phyloP scores from a whole-genome alignment of 345 rosid genomes.

The Noccaea caerulescens region DNA sequence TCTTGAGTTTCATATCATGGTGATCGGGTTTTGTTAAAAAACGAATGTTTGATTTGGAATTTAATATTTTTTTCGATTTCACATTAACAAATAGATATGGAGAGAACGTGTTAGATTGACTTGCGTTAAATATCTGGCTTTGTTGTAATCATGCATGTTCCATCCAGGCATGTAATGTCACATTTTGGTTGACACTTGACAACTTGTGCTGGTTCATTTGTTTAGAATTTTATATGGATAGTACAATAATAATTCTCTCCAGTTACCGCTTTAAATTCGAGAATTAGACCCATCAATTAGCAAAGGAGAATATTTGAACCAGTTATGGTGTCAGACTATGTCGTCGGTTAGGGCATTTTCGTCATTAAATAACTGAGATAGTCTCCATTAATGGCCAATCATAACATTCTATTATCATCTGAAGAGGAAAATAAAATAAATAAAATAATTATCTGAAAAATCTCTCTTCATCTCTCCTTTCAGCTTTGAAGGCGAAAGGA shows the following conservation, averaged over 20 bases:
- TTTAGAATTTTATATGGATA: not conserved
- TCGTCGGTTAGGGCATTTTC: slow-evolving; percentile 32
- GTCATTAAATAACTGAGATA: slow-evolving; percentile 18
- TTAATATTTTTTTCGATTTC: not conserved
- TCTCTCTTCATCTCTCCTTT: slow-evolving; percentile 9
- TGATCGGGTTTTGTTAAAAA: not conserved
- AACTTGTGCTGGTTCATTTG: slow-evolving; percentile 9
- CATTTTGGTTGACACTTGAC: slow-evolving; percentile 12
- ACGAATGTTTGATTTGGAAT: slow-evolving; percentile 2
- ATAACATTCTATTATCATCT: slow-evolving; percentile 37
- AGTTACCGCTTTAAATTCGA: not conserved
- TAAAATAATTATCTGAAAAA: slow-evolving; percentile 9
- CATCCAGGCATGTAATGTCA: not conserved
- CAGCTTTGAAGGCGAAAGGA: slow-evolving; percentile 20
- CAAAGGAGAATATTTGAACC: not conserved
- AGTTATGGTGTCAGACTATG: slow-evolving; percentile 18
- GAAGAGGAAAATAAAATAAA: not conserved
- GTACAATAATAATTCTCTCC: not conserved
- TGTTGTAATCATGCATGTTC: slow-evolving; percentile 34
- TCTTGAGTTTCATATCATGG: not conserved
- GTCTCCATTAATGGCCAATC: slow-evolving; percentile 42
- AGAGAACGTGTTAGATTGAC: slow-evolving; percentile 39
- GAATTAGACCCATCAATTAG: not conserved
- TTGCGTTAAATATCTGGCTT: slow-evolving; percentile 14
- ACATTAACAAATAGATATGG: not conserved